These are phyloP conservation scores for Elongisporangium undulatum DNA, from an alignment of 352 stramenopile genomes.

Conservation along the genomic window DNA sequence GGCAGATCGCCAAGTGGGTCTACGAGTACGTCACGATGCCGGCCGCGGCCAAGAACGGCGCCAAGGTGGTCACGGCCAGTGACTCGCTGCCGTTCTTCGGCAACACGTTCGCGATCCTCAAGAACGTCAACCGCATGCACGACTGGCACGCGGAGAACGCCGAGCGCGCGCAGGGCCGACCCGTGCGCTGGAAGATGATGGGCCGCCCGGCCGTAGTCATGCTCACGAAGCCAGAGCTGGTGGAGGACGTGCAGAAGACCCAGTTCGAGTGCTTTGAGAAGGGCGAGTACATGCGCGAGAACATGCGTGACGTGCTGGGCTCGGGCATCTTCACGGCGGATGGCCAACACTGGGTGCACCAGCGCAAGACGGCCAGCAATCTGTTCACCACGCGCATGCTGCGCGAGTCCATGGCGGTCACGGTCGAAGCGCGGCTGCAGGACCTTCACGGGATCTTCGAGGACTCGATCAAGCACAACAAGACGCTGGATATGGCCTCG, in stretches of 20 bases:
- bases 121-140: constrained; percentile 37
- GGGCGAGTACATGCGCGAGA: constrained; percentile 33
- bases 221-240: constrained; percentile 29
- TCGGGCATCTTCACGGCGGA: constrained; percentile 70
- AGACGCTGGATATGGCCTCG: constrained; percentile 11
- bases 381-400: constrained; percentile 72
- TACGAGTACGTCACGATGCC: background rate
- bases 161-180: constrained; percentile 24
- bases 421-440: constrained; percentile 27
- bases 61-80: constrained; percentile 9
- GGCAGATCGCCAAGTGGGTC: background rate
- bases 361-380: constrained; percentile 81
- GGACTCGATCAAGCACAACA: background rate
- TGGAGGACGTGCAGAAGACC: constrained; percentile 54
- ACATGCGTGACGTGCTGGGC: constrained; percentile 56
- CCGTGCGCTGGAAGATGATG: constrained; percentile 34
- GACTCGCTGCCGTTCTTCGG: constrained; percentile 44
- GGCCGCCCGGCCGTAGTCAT: constrained; percentile 33
- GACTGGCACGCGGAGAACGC: constrained; percentile 61
- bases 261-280: constrained; percentile 80
- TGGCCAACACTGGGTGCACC: constrained; percentile 54
- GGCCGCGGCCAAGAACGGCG: background rate
- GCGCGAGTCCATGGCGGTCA: constrained; percentile 37
- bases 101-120: constrained; percentile 46
- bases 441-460: constrained; percentile 12